Evolutionary conservation across 768 basidiomycete genomes (phyloP), one percentile per base, ranked within the genome.

Genomic region (Collybia sordida): DNA sequence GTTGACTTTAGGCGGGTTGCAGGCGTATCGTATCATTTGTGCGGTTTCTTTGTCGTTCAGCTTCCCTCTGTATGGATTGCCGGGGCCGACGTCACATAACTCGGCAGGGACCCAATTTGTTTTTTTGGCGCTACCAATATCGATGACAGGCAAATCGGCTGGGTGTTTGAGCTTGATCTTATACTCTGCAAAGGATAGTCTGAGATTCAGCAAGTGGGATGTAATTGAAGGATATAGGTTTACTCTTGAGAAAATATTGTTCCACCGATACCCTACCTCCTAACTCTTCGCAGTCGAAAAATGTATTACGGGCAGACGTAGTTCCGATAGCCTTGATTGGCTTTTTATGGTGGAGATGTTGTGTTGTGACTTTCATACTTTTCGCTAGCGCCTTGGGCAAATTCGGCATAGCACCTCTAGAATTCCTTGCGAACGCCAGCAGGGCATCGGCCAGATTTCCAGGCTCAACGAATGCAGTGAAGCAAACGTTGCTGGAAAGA

Each of bases 21-120:
- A 86, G 0, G 90, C 89, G 47, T 69, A 69, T 36, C 70, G 71
- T 50, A 92, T 85, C 90, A 92, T 91, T n/a, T 72, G 64, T 0
- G 81, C 68, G 0, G 86, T 88, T 58, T 86, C 83, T 5, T 59
- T 70, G n/a, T 80, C 80, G 48, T 65, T 75, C 2, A 91, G 80
- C 50, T 75, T 81, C 5, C 79, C 85, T 14, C 11, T 31, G 18
- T 79, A 88, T 0, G 83, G 71, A 53, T 80, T 79, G 6, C 83
- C 83, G 0, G 76, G 65, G 8, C 73, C 63, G 43, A 92, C 86
- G 19, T 79, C 68, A 68, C 89, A 91, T 1, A 92, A 43, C 61
- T 92, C 89, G 0, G 86, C 81, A 0, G 89, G 89, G 1, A 90
- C 64, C 57, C 64, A 79, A 37, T 64, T 61, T 0, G 61, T 46